Conservation (phyloP, 352 stramenopile species). For the Globisporangium emineosum region DNA sequence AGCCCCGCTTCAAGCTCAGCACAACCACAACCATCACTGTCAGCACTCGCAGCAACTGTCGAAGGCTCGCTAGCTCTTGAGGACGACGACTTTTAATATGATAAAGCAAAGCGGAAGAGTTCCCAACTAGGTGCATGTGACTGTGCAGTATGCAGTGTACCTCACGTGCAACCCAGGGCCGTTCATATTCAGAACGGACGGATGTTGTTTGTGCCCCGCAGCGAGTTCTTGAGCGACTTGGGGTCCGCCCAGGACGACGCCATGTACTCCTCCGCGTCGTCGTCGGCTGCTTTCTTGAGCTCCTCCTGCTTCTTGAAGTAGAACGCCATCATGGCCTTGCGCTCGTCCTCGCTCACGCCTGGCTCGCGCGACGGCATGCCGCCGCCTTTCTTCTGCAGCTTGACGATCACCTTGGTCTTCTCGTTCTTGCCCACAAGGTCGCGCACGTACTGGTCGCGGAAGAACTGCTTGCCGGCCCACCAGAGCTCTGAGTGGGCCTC, state of each 20-base stretch:
- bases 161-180: no score
- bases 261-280: constrained; percentile 95
- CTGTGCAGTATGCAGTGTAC: no score
- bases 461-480: constrained; percentile 95
- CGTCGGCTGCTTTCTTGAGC: constrained; percentile 76
- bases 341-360: constrained; percentile 91
- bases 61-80: no score
- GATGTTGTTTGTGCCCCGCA: constrained; percentile 89
- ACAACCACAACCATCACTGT: background rate
- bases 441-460: constrained; percentile 81
- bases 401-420: constrained; percentile 91
- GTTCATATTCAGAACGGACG: constrained; percentile 52
- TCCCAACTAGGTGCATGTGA: no score
- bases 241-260: constrained; percentile 92
- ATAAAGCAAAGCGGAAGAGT: background rate
- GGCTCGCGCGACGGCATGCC: constrained; percentile 84
- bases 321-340: constrained; percentile 96
- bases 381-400: constrained; percentile 88
- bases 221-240: constrained; percentile 90
- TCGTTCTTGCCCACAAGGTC: constrained; percentile 95
- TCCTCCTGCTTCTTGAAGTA: constrained; percentile 93
- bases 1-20: background rate
- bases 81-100: background rate
- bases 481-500: constrained; percentile 91
- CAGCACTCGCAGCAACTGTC: no score